A percentile compares a stretch with the other conserved stretches of the same genome.
Conservation (phyloP, 805 yeast species). For the Hanseniaspora nectarophila region DNA sequence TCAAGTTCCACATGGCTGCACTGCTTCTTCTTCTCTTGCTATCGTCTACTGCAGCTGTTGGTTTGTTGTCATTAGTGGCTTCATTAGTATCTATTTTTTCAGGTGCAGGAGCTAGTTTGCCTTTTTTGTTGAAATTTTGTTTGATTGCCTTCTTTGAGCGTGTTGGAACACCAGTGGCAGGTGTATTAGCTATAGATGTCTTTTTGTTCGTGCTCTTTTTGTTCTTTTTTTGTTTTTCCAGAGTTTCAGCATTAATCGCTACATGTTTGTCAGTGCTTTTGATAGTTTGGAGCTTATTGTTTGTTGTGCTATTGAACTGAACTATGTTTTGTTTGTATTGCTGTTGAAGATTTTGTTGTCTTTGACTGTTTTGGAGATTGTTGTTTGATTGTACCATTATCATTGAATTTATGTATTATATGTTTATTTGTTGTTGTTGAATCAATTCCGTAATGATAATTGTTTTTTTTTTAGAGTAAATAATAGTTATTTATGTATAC, state of each 20-base stretch:
- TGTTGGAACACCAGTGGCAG: neutral
- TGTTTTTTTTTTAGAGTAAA: too few species aligned
- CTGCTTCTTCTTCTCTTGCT: conserved; percentile 11
- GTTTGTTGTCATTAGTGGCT: neutral
- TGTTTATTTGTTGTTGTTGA: too few species aligned
- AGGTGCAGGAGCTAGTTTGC: neutral
- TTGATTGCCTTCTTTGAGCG: neutral
- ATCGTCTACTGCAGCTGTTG: neutral
- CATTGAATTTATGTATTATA: neutral
- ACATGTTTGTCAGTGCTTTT: conserved; percentile 6
- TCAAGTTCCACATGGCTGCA: conserved; percentile 8
- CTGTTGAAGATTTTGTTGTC: conserved; percentile 9
- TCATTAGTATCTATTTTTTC: neutral
- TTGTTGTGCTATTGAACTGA: conserved; percentile 8
- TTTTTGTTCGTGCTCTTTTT: conserved; percentile 1
- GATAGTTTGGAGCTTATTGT: neutral
- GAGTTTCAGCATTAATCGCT: neutral
- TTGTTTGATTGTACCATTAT: conserved; percentile 6
- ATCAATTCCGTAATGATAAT: too few species aligned
- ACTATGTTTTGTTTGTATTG: conserved; percentile 13
- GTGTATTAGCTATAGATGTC: neutral
- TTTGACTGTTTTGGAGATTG: neutral
- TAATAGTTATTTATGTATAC: too few species aligned
- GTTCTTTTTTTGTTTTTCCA: neutral
- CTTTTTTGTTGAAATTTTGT: conserved; percentile 1